Percentiles rank a stretch among this genome's conserved stretches.
Conservation (phyloP, 2,329 filamentous ascomycete species). For the Exophiala bonariae region DNA sequence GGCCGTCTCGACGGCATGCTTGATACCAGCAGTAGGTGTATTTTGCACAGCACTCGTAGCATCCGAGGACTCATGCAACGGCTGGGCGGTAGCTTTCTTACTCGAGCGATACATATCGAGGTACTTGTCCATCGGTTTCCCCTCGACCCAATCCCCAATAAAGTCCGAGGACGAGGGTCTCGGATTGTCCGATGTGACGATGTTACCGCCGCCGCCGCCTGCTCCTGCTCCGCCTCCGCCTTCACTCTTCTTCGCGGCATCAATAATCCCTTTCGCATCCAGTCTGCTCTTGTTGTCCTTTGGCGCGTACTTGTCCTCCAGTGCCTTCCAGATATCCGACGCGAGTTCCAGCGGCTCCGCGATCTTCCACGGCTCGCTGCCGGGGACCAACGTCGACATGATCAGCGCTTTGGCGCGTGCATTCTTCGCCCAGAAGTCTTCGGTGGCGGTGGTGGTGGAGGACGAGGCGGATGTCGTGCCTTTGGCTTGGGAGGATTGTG, state of each 20-base stretch:
- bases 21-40: not conserved
- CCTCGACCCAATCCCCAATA: constrained; percentile 15
- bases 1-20: not conserved
- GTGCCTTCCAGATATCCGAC: constrained; percentile 22
- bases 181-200: not conserved
- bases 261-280: not conserved
- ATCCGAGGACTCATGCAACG: not conserved
- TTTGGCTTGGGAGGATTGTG: not conserved
- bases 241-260: not conserved
- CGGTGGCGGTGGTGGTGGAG: not conserved
- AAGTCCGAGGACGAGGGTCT: constrained; percentile 11
- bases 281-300: constrained; percentile 8
- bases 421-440: constrained; percentile 20
- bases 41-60: not conserved
- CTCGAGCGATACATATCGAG: constrained; percentile 9
- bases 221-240: not conserved
- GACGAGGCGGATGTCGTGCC: not conserved
- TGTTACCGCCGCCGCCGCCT: not conserved
- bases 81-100: constrained; percentile 1
- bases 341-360: constrained; percentile 23
- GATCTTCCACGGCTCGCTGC: constrained; percentile 24
- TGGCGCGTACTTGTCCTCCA: constrained; percentile 21
- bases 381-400: constrained; percentile 25
- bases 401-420: constrained; percentile 22
- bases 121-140: constrained; percentile 19